Base-by-base conservation (phyloP, 805 yeast species). In the Saccharomycopsis synnaedendra region DNA sequence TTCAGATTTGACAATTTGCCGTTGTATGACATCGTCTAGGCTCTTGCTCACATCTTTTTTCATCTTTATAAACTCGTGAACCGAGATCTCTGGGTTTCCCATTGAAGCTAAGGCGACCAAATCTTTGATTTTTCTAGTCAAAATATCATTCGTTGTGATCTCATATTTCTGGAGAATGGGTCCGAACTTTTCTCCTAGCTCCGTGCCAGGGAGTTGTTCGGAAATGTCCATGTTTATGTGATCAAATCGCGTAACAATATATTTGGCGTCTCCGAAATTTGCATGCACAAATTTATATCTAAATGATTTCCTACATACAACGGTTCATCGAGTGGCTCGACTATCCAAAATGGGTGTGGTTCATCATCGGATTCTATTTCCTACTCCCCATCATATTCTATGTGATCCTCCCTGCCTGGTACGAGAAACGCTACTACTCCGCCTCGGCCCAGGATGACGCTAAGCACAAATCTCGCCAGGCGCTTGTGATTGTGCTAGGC, bases 401-500 rank as follows among this genome's bases (percentile, higher is more conserved):
- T 57, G 49, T 59, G 3, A 41, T 69, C 0, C 53, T 74, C 4
- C 78, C 79, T 1, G 9, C 8, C 4, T 34, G 34, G 57, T 57
- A 31, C 38, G 71, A 9, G 44, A 60, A 4, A 55, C 61, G 34
- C 58, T 59, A 29, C 33, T 39, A 41, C 19, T 5, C 45, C 32
- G 29, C 28, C 36, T 38, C 28, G n/a, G 27, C 9, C 30, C 7
- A 38, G 8, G 35, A 39, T 36, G 30, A 19, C 5, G 30, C 30
- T 29, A 35, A 32, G 27, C 10, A 40, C 4, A 47, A 44, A 5
- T 63, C 69, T 50, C 76, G 71, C 53, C 74, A 86, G 45, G 79
- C 86, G 4, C 72, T 84, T 6, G 78, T 93, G 19, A 73, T 86
- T 53, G 98, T 93, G 2, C 66, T 93, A 19, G 98, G 98, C 1